Evolutionary conservation across 2,329 filamentous ascomycete genomes (phyloP), one percentile per base, ranked within the genome.

Genomic region (Penicillium sp.): DNA sequence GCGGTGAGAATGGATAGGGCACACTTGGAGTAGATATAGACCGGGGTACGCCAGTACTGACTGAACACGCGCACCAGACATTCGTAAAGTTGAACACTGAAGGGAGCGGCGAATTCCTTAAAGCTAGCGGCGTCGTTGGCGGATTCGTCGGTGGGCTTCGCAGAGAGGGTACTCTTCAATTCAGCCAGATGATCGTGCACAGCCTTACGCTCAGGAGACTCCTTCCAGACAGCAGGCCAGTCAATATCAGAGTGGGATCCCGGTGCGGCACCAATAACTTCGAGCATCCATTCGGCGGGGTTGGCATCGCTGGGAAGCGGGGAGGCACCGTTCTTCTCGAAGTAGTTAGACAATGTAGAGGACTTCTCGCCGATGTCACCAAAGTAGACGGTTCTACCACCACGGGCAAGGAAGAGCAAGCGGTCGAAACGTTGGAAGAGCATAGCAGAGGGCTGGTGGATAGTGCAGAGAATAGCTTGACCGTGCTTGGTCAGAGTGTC

Each of bases 371-470:
- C 87, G 40, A 89, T 84, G 2, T 87, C 78, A 7, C 86, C 87
- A 69, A 89, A 89, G 65, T 89, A 89, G 1, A 89, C 85, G 0
- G 85, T 88, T 66, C 80, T 84, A 1, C 86, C 87, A 35, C 86
- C 86, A 53, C 77, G 80, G 8, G 85, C 84, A 3, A 89, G 78
- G 71, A 89, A 85, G 0, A 88, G 74, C 2, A 88, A 73, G 1
- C 81, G 80, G 57, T 88, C 86, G 51, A 88, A 97, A 55, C 90
- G 88, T 72, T 96, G 90, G 79, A 97, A 96, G 51, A 97, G 82
- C 82, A 96, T 92, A 31, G 92, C 92, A 14, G 90, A 95, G n/a
- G 93, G 93, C 74, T 97, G 93, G 73, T 97, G 93, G 58, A 97
- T 97, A 0, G 93, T 97, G 77, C 92, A 96, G n/a, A 97, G 85